Evolutionary conservation across 169 alveolate genomes (phyloP).

Genomic region (Plasmodium inui): DNA sequence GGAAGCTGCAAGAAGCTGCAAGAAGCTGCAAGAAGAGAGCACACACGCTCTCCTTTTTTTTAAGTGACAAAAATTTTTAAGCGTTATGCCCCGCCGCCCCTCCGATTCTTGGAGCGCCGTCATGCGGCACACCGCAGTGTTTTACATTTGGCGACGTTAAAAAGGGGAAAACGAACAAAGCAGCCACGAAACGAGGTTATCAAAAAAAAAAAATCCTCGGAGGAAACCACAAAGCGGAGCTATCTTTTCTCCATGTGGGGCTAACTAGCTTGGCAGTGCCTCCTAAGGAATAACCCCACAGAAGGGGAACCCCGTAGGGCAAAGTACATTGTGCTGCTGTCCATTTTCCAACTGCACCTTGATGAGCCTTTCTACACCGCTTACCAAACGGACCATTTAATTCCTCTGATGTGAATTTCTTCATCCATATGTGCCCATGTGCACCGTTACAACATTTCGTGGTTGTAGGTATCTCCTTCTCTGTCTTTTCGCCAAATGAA

Average conservation of each 20-base stretch:
- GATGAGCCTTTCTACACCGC: neutral
- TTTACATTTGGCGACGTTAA: neutral
- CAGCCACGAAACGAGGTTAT: neutral
- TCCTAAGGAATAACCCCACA: neutral
- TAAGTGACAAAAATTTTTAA: neutral
- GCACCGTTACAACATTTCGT: neutral
- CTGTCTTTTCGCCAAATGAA: neutral
- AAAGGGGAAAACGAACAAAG: neutral
- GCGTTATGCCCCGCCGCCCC: neutral
- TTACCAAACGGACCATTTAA: neutral
- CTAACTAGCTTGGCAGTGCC: neutral
- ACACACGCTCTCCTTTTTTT: neutral
- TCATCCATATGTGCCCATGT: neutral
- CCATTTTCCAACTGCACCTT: neutral
- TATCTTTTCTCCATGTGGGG: neutral
- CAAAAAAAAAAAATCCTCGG: neutral
- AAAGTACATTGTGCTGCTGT: neutral
- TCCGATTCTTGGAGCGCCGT: neutral
- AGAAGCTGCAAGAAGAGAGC: neutral
- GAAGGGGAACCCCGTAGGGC: neutral
- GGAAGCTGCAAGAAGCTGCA: neutral
- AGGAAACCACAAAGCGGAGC: neutral
- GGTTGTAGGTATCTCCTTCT: neutral
- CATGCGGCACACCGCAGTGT: neutral
- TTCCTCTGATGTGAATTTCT: neutral